Evolutionary conservation across 2,329 filamentous ascomycete species (phyloP), one percentile per base, ranked within the genome.

Genomic region (Didymellaceae sp.): DNA sequence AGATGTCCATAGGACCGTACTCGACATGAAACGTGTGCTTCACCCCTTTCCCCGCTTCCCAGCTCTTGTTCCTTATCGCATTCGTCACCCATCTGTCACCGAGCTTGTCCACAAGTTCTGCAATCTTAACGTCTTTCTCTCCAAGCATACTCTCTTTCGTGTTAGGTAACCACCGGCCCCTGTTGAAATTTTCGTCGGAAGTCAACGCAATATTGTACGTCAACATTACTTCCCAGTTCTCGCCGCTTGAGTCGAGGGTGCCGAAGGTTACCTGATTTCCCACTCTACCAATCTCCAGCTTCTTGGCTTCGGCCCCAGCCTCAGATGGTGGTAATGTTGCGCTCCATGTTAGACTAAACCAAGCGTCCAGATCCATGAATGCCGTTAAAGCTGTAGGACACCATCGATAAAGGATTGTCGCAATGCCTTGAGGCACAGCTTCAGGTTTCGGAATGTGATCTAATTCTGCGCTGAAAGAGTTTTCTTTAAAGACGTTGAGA

Each of bases 1-100:
- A 65, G 26, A 63, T 46, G 21, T 65, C 62, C 62, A 65, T 65
- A 0, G 62, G 59, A 28, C 59, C 62, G 30, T 65, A 65, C 25
- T 65, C 62, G 26, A 65, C 40, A 10, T 52, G 55, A 9, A 64
- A 63, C 7, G 34, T 24, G 24, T 65, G 62, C 11, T 51, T 53
- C 7, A 62, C 42, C 9, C 52, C 52, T 26, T 59, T 62, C 1
- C 52, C 48, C 2, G 59, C 59, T 4, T 57, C 52, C 62, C 62
- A 64, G 13, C 48, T 45, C 43, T 44, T 55, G 6, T 48, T 18
- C 11, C n/a, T 35, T 22, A 52, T 18, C 8, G 26, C 43, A 2
- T 39, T 28, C 4, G 22, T n/a, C 6, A 52, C 43, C 49, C 49
- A 52, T 5, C 24, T 16, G 2, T 34, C 24, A 3, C 31, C 42